Conservation (phyloP, 345 rosid genomes). For the Anacardium occidentale region DNA sequence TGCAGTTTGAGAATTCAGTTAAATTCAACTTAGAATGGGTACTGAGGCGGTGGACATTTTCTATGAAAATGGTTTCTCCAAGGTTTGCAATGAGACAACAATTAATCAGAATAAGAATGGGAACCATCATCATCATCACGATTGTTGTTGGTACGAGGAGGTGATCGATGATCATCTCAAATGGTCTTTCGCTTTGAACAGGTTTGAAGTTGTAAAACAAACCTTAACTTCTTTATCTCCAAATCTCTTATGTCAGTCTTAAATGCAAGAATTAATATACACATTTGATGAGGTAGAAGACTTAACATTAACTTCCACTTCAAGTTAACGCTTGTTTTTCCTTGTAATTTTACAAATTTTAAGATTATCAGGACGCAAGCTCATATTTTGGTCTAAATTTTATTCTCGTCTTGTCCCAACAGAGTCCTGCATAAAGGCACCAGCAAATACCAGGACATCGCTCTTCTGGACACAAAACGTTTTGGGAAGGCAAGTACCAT, state of each 20-base stretch:
- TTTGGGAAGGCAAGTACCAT: slow-evolving; percentile 66
- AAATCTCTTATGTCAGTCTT: no score
- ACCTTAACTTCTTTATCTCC: no score
- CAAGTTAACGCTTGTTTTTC: no score
- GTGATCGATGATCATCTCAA: slow-evolving; percentile 80
- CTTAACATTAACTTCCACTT: no score
- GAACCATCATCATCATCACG: slow-evolving; percentile 22
- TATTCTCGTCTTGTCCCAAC: not conserved
- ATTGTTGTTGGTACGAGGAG: slow-evolving; percentile 78
- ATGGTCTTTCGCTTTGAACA: slow-evolving; percentile 89
- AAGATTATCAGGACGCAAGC: no score
- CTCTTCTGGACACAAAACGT: slow-evolving; percentile 78
- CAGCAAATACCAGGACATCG: slow-evolving; percentile 79
- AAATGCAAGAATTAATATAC: no score
- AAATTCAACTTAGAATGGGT: slow-evolving; percentile 42
- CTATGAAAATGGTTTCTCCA: slow-evolving; percentile 47
- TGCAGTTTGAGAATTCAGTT: not conserved
- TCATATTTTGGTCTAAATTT: no score
- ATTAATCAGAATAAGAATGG: slow-evolving; percentile 25
- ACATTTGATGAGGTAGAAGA: no score
- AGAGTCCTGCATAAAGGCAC: slow-evolving; percentile 80
- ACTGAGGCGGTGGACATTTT: slow-evolving; percentile 61
- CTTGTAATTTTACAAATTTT: no score
- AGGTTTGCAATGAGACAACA: slow-evolving; percentile 41
- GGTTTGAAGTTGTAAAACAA: slow-evolving; percentile 34